Evolutionary conservation across 2,329 filamentous ascomycete species (phyloP).

Genomic region (Diaporthe amygdali): DNA sequence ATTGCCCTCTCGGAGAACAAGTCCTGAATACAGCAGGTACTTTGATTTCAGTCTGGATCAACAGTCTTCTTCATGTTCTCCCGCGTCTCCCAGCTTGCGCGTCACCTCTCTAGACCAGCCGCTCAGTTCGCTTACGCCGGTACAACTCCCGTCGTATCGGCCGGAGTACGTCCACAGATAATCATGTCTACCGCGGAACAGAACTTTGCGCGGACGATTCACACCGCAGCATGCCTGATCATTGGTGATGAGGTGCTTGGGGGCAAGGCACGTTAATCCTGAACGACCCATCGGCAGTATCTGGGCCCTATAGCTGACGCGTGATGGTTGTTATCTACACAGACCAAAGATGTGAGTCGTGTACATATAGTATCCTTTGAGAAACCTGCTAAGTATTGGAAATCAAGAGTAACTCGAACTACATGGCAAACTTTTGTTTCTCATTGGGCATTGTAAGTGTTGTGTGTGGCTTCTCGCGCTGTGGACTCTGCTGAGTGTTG

Average conservation of each 20-base stretch:
- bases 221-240: constrained; percentile 89
- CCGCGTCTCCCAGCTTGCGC: constrained; percentile 73
- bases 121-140: constrained; percentile 49
- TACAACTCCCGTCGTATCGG: constrained; percentile 24
- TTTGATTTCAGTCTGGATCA: background rate
- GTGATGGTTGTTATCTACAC: background rate
- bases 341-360: constrained; percentile 35
- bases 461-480: background rate
- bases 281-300: background rate
- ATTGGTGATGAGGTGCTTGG: constrained; percentile 98
- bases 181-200: constrained; percentile 58
- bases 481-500: background rate
- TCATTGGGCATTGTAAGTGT: constrained; percentile 60
- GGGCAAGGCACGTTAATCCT: constrained; percentile 72
- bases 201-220: constrained; percentile 71
- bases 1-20: background rate
- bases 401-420: constrained; percentile 67
- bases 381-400: constrained; percentile 22
- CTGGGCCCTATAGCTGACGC: constrained; percentile 12
- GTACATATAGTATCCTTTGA: background rate
- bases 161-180: constrained; percentile 18
- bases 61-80: constrained; percentile 67
- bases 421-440: constrained; percentile 70
- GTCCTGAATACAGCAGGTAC: background rate
- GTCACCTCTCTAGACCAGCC: constrained; percentile 69